Evolutionary conservation across 1,284 basidiomycete species (phyloP).

Genomic region (Apiotrichum sp.): DNA sequence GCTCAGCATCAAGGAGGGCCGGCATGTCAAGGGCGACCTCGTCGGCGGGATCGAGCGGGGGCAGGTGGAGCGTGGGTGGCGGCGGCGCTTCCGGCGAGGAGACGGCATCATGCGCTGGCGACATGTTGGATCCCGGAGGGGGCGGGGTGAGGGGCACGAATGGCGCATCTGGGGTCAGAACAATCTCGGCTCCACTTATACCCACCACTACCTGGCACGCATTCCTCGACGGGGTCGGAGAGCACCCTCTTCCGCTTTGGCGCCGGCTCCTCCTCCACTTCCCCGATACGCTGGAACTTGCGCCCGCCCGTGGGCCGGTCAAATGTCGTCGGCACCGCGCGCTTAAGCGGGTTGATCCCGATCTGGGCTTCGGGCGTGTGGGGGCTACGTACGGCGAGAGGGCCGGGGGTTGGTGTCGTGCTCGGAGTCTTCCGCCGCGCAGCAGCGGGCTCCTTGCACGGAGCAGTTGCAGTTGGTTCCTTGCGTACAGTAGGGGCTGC

Average conservation of each 20-base stretch:
- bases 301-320: background rate
- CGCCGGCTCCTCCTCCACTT: background rate
- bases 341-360: conserved; percentile 2
- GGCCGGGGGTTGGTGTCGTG: background rate
- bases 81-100: background rate
- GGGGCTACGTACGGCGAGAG: background rate
- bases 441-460: too few relatives aligned
- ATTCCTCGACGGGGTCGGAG: too few relatives aligned
- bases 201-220: too few relatives aligned
- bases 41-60: background rate
- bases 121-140: too few relatives aligned
- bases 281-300: background rate
- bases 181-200: too few relatives aligned
- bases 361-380: background rate
- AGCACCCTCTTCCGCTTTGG: background rate
- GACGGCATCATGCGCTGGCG: too few relatives aligned
- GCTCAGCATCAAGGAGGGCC: background rate
- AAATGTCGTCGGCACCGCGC: background rate
- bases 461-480: too few relatives aligned
- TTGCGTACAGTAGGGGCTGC: too few relatives aligned
- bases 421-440: too few relatives aligned
- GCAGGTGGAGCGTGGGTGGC: too few relatives aligned
- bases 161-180: too few relatives aligned
- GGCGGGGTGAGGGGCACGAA: too few relatives aligned
- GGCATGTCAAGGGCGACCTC: background rate